Conservation (phyloP, 345 rosid species). For the Arabis hirsuta region DNA sequence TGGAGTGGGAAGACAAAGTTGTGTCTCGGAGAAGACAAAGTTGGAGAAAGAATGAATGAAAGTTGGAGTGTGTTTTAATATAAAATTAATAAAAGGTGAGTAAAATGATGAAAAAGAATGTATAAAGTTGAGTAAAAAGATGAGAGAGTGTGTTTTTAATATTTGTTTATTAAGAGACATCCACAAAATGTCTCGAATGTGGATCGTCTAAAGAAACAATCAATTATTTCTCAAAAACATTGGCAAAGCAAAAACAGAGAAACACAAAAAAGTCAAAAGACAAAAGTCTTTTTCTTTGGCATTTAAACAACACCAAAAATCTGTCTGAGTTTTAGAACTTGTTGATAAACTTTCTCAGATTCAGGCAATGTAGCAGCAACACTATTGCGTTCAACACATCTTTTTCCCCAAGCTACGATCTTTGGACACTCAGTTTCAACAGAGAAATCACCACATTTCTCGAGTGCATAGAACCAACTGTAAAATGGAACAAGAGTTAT, state of each 20-base stretch:
- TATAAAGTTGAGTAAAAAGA: no score
- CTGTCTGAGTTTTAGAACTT: constrained; percentile 44
- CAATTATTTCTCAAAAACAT: constrained; percentile 5
- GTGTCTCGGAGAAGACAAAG: no score
- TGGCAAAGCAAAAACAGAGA: not conserved
- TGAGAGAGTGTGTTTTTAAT: no score
- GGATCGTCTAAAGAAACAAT: not conserved
- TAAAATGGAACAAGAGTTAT: constrained; percentile 44
- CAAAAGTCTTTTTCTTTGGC: not conserved
- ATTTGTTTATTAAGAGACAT: no score
- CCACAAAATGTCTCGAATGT: no score
- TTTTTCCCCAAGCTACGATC: constrained; percentile 44
- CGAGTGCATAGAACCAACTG: constrained; percentile 45
- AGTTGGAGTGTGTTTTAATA: no score
- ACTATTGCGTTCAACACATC: constrained; percentile 39
- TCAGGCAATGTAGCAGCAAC: constrained; percentile 44
- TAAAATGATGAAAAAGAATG: no score
- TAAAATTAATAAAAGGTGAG: no score
- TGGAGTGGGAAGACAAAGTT: no score
- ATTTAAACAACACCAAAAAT: constrained; percentile 38
- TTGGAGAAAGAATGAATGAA: no score
- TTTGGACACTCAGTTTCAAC: constrained; percentile 44
- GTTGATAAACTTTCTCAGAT: constrained; percentile 41
- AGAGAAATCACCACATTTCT: constrained; percentile 42
- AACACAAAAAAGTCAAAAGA: not conserved